These are phyloP conservation scores for Cryphonectria parasitica DNA, from an alignment of 2,329 filamentous ascomycete species.

Conservation along the genomic window DNA sequence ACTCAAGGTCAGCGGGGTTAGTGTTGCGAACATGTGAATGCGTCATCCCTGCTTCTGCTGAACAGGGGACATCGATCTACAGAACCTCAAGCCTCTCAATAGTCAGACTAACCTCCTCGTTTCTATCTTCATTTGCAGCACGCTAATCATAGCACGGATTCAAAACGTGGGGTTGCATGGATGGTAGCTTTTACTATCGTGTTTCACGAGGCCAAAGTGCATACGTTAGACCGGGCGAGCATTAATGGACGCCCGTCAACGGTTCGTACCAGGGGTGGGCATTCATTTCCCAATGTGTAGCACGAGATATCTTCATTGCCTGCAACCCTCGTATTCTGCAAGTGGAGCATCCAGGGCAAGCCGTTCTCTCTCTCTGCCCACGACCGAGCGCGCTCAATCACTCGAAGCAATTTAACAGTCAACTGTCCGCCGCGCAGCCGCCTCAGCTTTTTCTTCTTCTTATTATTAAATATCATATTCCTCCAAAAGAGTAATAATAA, in stretches of 20 bases:
- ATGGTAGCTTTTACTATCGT: not conserved
- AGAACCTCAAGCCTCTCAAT: no score
- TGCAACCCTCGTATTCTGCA: not conserved
- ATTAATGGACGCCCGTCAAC: not conserved
- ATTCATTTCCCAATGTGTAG: slow-evolving; percentile 6
- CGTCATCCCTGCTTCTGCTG: not conserved
- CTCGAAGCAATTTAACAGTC: not conserved
- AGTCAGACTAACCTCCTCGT: no score
- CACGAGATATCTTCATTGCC: not conserved
- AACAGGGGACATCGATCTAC: not conserved
- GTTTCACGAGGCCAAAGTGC: not conserved
- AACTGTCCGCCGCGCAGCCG: not conserved
- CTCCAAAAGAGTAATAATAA: no score
- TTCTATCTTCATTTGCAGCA: no score
- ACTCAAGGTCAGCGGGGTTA: no score
- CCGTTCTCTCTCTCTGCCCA: not conserved
- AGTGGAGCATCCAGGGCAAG: not conserved
- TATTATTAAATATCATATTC: no score
- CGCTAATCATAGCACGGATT: not conserved
- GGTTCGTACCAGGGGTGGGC: not conserved
- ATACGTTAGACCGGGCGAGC: not conserved
- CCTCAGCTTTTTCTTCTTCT: not conserved
- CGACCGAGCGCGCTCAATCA: not conserved
- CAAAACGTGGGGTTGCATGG: not conserved
- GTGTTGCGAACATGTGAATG: not conserved